Conservation (phyloP, 2,329 filamentous ascomycete species). For the Aspergillus unguis region DNA sequence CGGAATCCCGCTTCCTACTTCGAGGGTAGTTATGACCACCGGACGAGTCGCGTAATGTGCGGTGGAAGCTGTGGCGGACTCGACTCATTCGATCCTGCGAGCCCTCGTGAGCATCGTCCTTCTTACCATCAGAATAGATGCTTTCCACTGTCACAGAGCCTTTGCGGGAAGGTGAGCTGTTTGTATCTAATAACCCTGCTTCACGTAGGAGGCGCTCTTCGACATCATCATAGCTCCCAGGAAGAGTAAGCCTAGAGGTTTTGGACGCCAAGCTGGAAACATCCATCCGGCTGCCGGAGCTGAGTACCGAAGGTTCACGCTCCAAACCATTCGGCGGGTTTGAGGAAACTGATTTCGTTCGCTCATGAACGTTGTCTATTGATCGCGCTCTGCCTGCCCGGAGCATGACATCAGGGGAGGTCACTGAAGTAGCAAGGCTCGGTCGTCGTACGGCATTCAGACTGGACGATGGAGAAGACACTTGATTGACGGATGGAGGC, state of each 20-base stretch:
- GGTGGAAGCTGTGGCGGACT: slow-evolving; percentile 81
- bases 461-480: slow-evolving; percentile 22
- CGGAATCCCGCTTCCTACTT: slow-evolving; percentile 72
- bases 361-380: slow-evolving; percentile 24
- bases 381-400: slow-evolving; percentile 29
- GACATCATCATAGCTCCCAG: slow-evolving; percentile 56
- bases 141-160: slow-evolving; percentile 41
- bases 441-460: slow-evolving; percentile 28
- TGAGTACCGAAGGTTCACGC: slow-evolving; percentile 40
- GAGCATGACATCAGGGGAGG: slow-evolving; percentile 30
- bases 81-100: slow-evolving; percentile 55
- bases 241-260: slow-evolving; percentile 35
- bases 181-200: slow-evolving; percentile 59
- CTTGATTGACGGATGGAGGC: slow-evolving; percentile 18
- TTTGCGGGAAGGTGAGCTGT: slow-evolving; percentile 40
- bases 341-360: slow-evolving; percentile 26
- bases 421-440: slow-evolving; percentile 32
- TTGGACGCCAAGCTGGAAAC: slow-evolving; percentile 33
- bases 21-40: slow-evolving; percentile 61
- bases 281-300: slow-evolving; percentile 36
- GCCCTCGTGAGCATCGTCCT: slow-evolving; percentile 37
- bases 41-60: slow-evolving; percentile 78
- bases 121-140: slow-evolving; percentile 42
- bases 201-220: slow-evolving; percentile 67
- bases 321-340: slow-evolving; percentile 27